These are phyloP conservation scores for Thalia dealbata DNA, from an alignment of 176 grass and related monocot species.

Conservation along the genomic window DNA sequence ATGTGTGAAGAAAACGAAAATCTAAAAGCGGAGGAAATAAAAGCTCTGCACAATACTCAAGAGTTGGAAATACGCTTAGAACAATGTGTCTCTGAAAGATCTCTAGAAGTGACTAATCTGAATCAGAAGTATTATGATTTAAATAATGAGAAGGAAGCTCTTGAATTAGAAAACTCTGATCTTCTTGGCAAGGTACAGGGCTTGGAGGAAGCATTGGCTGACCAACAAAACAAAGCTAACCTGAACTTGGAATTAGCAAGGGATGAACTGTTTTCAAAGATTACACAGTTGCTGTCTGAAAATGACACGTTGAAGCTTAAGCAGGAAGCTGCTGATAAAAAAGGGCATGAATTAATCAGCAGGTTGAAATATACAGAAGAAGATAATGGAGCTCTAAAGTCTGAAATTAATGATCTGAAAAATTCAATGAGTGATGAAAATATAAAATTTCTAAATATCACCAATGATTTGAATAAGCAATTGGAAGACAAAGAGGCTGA, in stretches of 20 bases:
- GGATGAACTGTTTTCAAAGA: conserved; percentile 29
- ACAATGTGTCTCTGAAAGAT: conserved; percentile 17
- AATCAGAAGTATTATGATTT: conserved; percentile 37
- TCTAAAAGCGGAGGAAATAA: conserved; percentile 28
- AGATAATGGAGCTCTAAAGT: conserved; percentile 23
- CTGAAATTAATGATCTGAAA: conserved; percentile 22
- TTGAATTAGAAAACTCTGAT: not conserved
- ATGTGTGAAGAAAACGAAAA: conserved; percentile 36
- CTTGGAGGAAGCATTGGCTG: too few species aligned
- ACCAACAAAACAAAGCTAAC: too few species aligned
- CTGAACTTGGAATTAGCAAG: too few species aligned
- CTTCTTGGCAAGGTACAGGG: conserved; percentile 3
- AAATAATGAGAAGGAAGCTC: conserved; percentile 51
- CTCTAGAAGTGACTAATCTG: conserved; percentile 39
- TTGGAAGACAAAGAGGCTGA: conserved; percentile 28
- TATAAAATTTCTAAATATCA: conserved; percentile 6
- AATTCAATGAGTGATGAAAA: not conserved
- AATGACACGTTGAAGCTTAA: conserved; percentile 43
- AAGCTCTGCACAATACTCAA: conserved; percentile 17
- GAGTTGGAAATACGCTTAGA: conserved; percentile 16
- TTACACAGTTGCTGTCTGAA: conserved; percentile 37
- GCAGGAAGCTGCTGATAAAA: conserved; percentile 30
- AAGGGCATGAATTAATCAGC: conserved; percentile 28
- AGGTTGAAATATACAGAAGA: conserved; percentile 28
- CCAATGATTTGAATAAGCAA: conserved; percentile 24